Evolutionary conservation across 176 grass and related monocot species (phyloP).

Genomic region (Hsuehochloa calcarea): DNA sequence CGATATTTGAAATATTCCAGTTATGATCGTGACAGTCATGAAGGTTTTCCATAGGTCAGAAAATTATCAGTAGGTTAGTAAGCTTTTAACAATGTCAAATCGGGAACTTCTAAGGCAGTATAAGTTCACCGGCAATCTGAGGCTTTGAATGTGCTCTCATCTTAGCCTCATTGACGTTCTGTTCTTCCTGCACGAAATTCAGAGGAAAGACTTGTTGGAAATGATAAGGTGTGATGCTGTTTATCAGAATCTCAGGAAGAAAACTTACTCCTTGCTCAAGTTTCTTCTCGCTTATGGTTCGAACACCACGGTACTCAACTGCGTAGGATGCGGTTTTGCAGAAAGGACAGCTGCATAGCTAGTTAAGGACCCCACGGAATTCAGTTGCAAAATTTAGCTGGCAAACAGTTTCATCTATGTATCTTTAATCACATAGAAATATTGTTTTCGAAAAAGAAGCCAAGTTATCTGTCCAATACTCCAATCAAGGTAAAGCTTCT

Average conservation of each 20-base stretch:
- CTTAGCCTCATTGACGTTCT: neutral
- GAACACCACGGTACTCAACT: conserved; percentile 53
- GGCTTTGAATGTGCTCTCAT: neutral
- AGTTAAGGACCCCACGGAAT: conserved; percentile 40
- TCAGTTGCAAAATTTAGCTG: neutral
- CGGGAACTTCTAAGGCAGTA: neutral
- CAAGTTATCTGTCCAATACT: neutral
- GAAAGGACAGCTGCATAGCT: conserved; percentile 66
- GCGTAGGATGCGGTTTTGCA: conserved; percentile 62
- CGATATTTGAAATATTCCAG: neutral
- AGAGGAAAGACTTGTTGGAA: neutral
- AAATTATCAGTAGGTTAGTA: neutral
- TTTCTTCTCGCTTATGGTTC: conserved; percentile 41
- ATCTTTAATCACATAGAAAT: neutral
- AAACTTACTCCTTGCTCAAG: conserved; percentile 42
- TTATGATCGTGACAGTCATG: neutral
- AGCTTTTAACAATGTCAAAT: neutral
- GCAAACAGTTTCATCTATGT: neutral
- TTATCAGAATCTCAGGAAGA: neutral
- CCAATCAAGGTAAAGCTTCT: neutral
- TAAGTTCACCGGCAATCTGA: neutral
- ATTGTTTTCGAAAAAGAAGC: neutral
- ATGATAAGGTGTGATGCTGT: neutral
- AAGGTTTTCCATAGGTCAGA: neutral
- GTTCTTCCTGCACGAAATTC: neutral